Percentiles rank a stretch among this genome's conserved stretches.
These are phyloP conservation scores for Solanum peruvianum DNA, from an alignment of 257 asterid genomes.

Conservation along the genomic window DNA sequence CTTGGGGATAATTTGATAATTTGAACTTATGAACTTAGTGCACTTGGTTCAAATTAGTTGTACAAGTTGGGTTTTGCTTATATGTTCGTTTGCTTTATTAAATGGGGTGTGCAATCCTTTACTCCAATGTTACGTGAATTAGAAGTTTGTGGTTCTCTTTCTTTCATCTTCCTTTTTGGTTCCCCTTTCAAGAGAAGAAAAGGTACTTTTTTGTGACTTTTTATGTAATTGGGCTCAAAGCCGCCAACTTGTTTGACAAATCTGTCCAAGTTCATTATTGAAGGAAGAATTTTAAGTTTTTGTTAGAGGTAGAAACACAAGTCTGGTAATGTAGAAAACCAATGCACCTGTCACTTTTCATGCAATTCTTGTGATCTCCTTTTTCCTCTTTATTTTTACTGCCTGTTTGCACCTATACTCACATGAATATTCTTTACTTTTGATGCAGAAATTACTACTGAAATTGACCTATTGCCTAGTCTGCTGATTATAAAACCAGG, in stretches of 20 bases:
- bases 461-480: constrained; percentile 18
- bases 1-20: not conserved
- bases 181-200: not conserved
- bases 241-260: not conserved
- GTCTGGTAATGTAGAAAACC: not conserved
- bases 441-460: constrained; percentile 37
- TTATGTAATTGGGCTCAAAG: not conserved
- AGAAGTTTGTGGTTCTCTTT: constrained; percentile 21
- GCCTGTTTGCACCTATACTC: not conserved
- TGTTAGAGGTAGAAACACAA: not conserved
- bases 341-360: constrained; percentile 29
- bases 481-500: constrained; percentile 24
- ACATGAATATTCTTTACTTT: not conserved
- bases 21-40: not conserved
- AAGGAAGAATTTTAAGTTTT: not conserved
- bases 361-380: constrained; percentile 63
- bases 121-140: constrained; percentile 39
- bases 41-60: not conserved
- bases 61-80: constrained; percentile 13
- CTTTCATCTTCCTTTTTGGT: not conserved
- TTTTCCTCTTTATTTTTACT: constrained; percentile 1
- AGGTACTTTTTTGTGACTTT: not conserved
- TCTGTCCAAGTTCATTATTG: not conserved
- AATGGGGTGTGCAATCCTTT: constrained; percentile 39
- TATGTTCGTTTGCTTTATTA: constrained; percentile 13